These are phyloP conservation scores for Taphrina wiesneri DNA, from an alignment of 1,139 yeast genomes.

Conservation along the genomic window DNA sequence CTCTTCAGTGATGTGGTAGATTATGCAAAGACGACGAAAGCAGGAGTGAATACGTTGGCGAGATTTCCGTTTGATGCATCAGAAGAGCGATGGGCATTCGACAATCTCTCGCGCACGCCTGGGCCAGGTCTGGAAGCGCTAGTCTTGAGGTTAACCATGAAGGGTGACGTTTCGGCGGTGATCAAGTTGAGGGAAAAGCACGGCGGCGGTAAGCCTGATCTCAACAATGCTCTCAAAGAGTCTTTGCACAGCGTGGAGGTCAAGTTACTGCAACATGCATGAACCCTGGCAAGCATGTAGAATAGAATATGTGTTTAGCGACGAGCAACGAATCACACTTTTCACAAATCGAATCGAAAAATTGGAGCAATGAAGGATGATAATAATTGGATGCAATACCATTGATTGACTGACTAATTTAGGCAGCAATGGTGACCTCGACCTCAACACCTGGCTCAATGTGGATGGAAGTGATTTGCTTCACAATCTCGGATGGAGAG, in stretches of 20 bases:
- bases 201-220: conserved; percentile 6
- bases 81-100: conserved; percentile 21
- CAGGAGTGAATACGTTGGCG: conserved; percentile 1
- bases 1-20: conserved; percentile 1
- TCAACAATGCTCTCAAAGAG: neutral
- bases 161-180: conserved; percentile 15
- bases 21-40: conserved; percentile 7
- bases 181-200: conserved; percentile 10
- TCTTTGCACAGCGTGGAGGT: neutral
- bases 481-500: conserved; percentile 93
- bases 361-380: neutral
- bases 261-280: neutral
- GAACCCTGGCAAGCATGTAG: neutral
- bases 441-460: conserved; percentile 56
- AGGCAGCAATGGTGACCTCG: conserved; percentile 38
- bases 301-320: neutral
- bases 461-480: conserved; percentile 92
- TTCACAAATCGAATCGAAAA: neutral
- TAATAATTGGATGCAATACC: too few relatives aligned
- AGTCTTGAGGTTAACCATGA: conserved; percentile 18
- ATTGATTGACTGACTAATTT: conserved; percentile 1
- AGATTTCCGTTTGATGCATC: conserved; percentile 14
- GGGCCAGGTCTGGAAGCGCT: conserved; percentile 22
- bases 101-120: neutral
- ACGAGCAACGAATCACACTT: neutral